Conservation (phyloP, 306 rosid species). For the Mucuna pruriens region DNA sequence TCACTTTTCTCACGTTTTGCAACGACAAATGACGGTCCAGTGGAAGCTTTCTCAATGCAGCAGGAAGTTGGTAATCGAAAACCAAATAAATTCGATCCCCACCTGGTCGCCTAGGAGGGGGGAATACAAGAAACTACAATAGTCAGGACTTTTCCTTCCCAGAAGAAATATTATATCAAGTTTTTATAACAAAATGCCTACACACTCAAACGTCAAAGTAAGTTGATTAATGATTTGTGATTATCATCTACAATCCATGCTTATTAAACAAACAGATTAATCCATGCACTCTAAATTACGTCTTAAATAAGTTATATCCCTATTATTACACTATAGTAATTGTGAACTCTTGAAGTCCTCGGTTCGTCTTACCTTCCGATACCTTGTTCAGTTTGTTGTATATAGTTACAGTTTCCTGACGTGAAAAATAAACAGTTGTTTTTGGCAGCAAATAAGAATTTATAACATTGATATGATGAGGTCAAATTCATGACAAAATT, state of each 20-base stretch:
- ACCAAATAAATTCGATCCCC: conserved; percentile 89
- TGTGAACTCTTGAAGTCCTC: not conserved
- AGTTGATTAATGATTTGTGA: not conserved
- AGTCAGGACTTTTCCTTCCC: conserved; percentile 4
- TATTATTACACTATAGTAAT: not conserved
- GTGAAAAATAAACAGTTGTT: not conserved
- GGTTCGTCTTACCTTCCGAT: not conserved
- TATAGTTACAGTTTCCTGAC: not conserved
- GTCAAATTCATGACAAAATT: not conserved
- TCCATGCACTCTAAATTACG: not conserved
- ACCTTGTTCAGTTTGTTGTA: not conserved
- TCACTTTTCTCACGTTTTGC: conserved; percentile 84
- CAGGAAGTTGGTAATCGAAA: conserved; percentile 95
- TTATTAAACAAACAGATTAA: not conserved
- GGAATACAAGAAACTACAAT: conserved; percentile 38
- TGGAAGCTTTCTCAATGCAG: conserved; percentile 97
- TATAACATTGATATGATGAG: not conserved
- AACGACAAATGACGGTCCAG: conserved; percentile 87
- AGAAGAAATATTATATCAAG: not conserved
- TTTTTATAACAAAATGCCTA: not conserved
- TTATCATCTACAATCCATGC: not conserved
- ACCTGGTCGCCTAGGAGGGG: conserved; percentile 74
- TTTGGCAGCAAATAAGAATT: conserved; percentile 1
- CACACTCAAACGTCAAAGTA: not conserved
- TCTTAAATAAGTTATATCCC: not conserved